phyloP scores from a whole-genome alignment of 768 basidiomycete species.

The Candolleomyces efflorescens region DNA sequence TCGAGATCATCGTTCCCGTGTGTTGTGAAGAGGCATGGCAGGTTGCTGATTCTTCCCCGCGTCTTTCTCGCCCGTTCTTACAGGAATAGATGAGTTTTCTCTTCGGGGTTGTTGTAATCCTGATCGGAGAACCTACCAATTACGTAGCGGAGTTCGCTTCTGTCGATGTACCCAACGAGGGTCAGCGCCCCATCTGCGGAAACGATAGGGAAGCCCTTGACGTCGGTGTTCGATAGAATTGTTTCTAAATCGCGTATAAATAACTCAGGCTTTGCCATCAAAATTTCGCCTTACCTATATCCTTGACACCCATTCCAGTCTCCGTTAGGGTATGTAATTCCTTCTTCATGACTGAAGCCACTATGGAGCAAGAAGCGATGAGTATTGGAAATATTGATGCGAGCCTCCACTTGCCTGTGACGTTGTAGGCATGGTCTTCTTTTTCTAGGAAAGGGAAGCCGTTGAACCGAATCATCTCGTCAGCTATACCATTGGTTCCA shows the following conservation, averaged over 20 bases:
- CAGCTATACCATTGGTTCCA: conserved; percentile 91
- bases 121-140: conserved; percentile 49
- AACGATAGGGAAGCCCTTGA: conserved; percentile 92
- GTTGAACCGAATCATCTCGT: conserved; percentile 95
- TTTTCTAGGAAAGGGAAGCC: conserved; percentile 97
- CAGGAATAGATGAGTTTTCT: neutral
- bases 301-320: conserved; percentile 68
- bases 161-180: conserved; percentile 84
- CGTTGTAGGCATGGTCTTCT: conserved; percentile 89
- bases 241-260: conserved; percentile 44
- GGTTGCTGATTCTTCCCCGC: conserved; percentile 57
- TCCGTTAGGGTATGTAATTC: conserved; percentile 72
- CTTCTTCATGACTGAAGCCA: conserved; percentile 86
- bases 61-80: conserved; percentile 70
- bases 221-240: conserved; percentile 63
- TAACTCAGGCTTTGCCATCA: neutral
- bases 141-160: conserved; percentile 81
- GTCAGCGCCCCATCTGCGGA: conserved; percentile 53
- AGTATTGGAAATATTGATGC: conserved; percentile 2
- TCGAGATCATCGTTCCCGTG: conserved; percentile 52
- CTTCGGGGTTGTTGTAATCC: conserved; percentile 5
- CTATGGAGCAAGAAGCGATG: conserved; percentile 32
- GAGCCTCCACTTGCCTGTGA: conserved; percentile 59
- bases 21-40: conserved; percentile 67
- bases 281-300: conserved; percentile 60